Conservation (phyloP, 306 rosid species). For the Quercus parvula region DNA sequence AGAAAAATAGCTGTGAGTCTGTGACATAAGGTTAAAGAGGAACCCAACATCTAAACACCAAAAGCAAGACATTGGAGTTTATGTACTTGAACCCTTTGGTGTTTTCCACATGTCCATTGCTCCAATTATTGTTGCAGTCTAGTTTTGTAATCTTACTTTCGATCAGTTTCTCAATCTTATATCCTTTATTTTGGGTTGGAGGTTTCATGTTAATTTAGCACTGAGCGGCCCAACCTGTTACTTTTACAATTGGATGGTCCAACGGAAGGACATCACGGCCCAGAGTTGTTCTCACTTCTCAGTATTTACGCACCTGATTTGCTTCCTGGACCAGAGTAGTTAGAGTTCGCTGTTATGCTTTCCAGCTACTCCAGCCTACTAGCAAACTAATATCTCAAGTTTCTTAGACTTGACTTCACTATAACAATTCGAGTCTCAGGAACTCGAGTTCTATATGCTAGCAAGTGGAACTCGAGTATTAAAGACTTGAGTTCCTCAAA, state of each 20-base stretch:
- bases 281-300: neutral
- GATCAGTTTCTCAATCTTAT: no score
- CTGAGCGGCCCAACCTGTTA: neutral
- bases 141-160: no score
- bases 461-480: no score
- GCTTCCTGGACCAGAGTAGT: neutral
- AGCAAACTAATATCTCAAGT: no score
- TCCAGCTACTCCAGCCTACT: no score
- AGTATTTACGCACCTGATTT: neutral
- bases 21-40: no score
- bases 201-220: no score
- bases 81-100: neutral
- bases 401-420: no score
- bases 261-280: neutral
- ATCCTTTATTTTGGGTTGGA: neutral
- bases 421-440: no score
- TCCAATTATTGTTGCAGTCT: neutral
- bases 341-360: neutral
- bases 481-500: no score
- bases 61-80: neutral
- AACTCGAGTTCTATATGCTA: no score
- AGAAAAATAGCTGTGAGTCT: no score
- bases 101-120: neutral
- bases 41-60: neutral
- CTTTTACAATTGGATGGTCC: neutral